Base-by-base conservation (phyloP, 1,284 basidiomycete species). In the Naganishia sp. region DNA sequence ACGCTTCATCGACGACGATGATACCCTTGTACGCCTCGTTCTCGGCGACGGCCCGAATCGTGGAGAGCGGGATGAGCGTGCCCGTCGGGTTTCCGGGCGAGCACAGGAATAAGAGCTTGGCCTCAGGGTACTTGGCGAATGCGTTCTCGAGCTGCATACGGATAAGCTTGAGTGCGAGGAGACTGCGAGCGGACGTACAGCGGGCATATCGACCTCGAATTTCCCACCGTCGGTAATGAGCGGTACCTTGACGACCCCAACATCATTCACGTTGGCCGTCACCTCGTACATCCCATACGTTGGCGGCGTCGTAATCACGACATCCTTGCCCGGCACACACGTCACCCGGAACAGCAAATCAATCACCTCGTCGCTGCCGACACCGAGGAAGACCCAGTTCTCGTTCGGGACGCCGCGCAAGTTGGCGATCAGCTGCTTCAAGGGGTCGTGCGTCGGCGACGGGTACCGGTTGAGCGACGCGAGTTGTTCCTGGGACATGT, bases 281-380 rank as follows among this genome's bases (percentile, higher is more conserved):
- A 99, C 95, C 21, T 84, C 80, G 81, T 99, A 99, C 95, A 99
- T 99, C 25, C 95, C 95, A 76, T 99, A 99, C 7, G 95, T 98
- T 2, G 96, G 96, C 2, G 95, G 96, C 6, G 89, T 92, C 48
- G 87, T 89, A 72, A 95, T 77, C 43, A 94, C 88, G 75, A 87
- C 90, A 75, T 98, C 91, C 69, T 83, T 81, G 1, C 84, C 90
- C 0, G 96, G 96, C 0, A 82, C 82, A 72, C 94, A 93, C 72
- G 90, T 88, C 48, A 97, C 87, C 11, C 96, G 86, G 81, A 95
- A 94, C 60, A 99, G 83, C 65, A 99, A 82, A 78, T 99, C 96
- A 71, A 99, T 94, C 55, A 95, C 89, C 77, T 99, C 96, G 79
- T 99, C 96, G 0, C 90, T 93, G 0, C 96, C 96, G 0, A 99